Evolutionary conservation across 352 stramenopile species (phyloP).

Genomic region (Blastocystis sp.): DNA sequence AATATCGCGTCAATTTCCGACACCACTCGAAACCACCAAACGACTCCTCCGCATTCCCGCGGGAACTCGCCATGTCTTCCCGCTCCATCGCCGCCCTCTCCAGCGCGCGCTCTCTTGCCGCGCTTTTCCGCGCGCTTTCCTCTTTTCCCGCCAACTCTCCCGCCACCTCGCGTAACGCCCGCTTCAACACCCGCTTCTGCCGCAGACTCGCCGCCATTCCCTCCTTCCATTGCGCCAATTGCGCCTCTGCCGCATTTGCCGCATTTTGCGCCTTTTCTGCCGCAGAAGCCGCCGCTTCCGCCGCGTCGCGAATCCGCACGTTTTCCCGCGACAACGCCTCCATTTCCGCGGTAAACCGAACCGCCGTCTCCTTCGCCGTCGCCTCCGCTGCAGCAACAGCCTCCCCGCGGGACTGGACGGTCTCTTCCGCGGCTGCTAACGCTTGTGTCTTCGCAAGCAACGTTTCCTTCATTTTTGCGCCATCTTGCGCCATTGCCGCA

Average conservation of each 20-base stretch:
- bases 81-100: constrained; percentile 8
- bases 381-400: too few relatives aligned
- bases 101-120: background rate
- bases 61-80: background rate
- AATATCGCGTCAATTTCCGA: background rate
- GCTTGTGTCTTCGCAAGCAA: background rate
- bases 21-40: constrained; percentile 24
- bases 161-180: background rate
- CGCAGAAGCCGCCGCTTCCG: background rate
- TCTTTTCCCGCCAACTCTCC: background rate
- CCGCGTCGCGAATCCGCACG: background rate
- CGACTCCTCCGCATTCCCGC: background rate
- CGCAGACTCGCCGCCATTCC: constrained; percentile 15
- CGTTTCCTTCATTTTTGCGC: background rate
- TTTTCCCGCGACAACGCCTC: constrained; percentile 18
- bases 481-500: constrained; percentile 4
- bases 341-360: constrained; percentile 22
- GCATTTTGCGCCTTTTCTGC: background rate
- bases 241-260: background rate
- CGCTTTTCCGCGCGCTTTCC: background rate
- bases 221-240: constrained; percentile 5
- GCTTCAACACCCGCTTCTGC: constrained; percentile 35
- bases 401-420: too few relatives aligned
- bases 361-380: too few relatives aligned
- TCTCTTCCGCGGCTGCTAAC: background rate